Percentiles rank a stretch among this genome's conserved stretches.
Evolutionary conservation across 2,329 filamentous ascomycete genomes (phyloP).

Genomic region (Aspergillus ibericus): DNA sequence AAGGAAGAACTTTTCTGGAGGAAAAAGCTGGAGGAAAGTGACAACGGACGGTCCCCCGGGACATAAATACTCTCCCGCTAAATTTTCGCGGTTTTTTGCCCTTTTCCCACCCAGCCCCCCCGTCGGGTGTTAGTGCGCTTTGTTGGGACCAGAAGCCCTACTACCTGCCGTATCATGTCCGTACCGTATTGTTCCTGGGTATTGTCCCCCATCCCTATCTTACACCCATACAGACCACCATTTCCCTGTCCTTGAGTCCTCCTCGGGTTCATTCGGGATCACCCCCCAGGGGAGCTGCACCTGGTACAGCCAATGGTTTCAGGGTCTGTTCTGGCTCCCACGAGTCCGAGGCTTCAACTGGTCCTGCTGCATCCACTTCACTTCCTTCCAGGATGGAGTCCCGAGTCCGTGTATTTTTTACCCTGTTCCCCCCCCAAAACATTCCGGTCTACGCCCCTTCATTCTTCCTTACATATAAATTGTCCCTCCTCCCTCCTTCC

Average conservation of each 20-base stretch:
- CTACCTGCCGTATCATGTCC: background rate
- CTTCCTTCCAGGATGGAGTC: background rate
- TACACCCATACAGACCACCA: background rate
- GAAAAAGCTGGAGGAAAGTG: slow-evolving; percentile 36
- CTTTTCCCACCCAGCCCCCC: slow-evolving; percentile 27
- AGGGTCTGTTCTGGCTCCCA: background rate
- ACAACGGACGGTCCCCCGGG: slow-evolving; percentile 31
- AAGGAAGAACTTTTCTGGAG: slow-evolving; percentile 31
- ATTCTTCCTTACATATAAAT: slow-evolving; percentile 9
- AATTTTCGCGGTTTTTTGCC: slow-evolving; percentile 37
- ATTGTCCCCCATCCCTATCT: slow-evolving; percentile 2
- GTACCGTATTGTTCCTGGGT: background rate
- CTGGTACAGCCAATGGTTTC: slow-evolving; percentile 20
- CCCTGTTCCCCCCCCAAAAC: no score
- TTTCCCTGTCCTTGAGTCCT: background rate
- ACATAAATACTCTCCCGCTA: slow-evolving; percentile 41
- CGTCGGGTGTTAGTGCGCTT: slow-evolving; percentile 33
- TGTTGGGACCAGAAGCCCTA: slow-evolving; percentile 29
- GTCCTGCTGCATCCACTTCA: slow-evolving; percentile 13
- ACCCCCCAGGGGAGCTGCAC: slow-evolving; percentile 16
- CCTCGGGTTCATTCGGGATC: slow-evolving; percentile 25
- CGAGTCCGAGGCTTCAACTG: background rate
- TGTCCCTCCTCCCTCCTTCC: background rate
- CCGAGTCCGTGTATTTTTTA: no score
- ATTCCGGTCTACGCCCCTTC: slow-evolving; percentile 4